phyloP scores from a whole-genome alignment of 805 yeast genomes.

The Teunomyces cretensis region DNA sequence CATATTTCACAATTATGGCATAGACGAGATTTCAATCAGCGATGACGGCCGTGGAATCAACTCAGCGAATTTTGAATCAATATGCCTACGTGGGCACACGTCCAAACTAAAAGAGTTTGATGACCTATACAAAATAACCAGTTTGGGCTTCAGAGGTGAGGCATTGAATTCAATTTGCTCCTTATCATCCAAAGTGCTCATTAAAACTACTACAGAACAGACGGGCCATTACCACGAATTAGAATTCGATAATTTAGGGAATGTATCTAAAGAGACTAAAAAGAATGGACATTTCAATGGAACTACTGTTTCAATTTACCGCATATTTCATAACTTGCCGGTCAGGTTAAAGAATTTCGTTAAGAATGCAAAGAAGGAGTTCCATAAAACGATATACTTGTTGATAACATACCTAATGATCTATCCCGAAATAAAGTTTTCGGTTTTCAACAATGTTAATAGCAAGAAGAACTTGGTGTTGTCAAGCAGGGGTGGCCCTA shows the following conservation, averaged over 20 bases:
- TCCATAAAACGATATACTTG: slow-evolving; percentile 59
- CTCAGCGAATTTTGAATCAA: slow-evolving; percentile 46
- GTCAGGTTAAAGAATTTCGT: slow-evolving; percentile 76
- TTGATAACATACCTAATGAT: slow-evolving; percentile 71
- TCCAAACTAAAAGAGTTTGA: slow-evolving; percentile 61
- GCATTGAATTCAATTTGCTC: slow-evolving; percentile 72
- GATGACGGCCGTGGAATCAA: slow-evolving; percentile 72
- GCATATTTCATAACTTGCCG: slow-evolving; percentile 69
- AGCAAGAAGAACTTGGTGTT: slow-evolving; percentile 53
- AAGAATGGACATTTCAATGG: slow-evolving; percentile 61
- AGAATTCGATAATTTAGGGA: slow-evolving; percentile 57
- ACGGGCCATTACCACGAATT: slow-evolving; percentile 61
- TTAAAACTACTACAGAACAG: slow-evolving; percentile 50
- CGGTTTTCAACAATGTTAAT: slow-evolving; percentile 50
- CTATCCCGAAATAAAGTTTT: slow-evolving; percentile 54
- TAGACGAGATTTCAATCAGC: slow-evolving; percentile 62
- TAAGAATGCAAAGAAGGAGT: slow-evolving; percentile 69
- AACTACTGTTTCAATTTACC: slow-evolving; percentile 57
- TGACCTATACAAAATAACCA: slow-evolving; percentile 48
- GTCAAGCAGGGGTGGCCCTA: slow-evolving; percentile 57
- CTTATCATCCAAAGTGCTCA: slow-evolving; percentile 43
- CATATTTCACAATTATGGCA: slow-evolving; percentile 66
- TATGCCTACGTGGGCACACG: slow-evolving; percentile 66
- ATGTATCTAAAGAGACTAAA: slow-evolving; percentile 30
- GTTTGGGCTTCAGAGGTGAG: slow-evolving; percentile 81